phyloP scores from a whole-genome alignment of 306 rosid genomes.

The Fragaria ananassa region DNA sequence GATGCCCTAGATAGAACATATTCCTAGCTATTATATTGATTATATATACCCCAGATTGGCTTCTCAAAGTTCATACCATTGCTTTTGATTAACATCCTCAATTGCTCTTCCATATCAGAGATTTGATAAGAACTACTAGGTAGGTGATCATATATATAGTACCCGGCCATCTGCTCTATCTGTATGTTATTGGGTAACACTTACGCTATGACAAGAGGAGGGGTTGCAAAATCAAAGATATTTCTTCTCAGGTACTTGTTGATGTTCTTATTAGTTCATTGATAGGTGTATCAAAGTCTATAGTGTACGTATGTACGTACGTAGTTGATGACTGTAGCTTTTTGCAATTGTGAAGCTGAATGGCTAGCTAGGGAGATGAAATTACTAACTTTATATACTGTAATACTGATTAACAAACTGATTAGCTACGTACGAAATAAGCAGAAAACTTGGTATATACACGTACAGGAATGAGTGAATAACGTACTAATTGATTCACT shows the following conservation, averaged over 20 bases:
- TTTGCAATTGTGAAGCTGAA: background rate
- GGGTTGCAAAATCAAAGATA: slow-evolving; percentile 26
- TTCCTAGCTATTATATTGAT: background rate
- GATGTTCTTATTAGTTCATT: background rate
- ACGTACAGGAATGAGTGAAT: background rate
- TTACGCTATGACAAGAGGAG: slow-evolving; percentile 9
- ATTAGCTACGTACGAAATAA: no score
- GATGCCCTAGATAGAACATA: slow-evolving; percentile 1
- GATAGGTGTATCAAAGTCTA: background rate
- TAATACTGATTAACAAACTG: no score
- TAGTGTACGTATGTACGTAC: background rate
- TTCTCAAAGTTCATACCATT: background rate
- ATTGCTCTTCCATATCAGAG: background rate
- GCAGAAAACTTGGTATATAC: background rate
- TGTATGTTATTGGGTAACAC: background rate
- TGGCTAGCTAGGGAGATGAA: no score
- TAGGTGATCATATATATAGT: background rate
- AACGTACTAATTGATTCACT: background rate
- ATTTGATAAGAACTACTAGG: background rate
- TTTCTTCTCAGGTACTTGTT: slow-evolving; percentile 31
- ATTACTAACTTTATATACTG: no score
- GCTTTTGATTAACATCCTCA: background rate
- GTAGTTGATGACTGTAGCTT: background rate
- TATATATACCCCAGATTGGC: background rate
- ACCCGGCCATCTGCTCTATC: background rate